phyloP scores from a whole-genome alignment of 176 grass and related monocot species.

The Triticum urartu region DNA sequence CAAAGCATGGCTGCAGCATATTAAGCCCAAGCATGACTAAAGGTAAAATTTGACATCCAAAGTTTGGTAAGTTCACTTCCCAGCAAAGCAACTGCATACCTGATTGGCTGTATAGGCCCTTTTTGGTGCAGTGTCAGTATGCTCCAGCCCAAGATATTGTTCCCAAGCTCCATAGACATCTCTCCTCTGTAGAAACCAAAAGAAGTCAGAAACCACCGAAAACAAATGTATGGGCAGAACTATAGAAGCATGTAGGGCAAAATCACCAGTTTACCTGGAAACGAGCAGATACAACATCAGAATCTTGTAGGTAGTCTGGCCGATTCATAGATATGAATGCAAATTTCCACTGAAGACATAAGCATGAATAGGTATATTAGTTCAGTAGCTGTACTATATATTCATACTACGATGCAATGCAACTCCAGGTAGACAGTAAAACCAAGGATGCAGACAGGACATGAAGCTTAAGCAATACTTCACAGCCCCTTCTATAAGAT shows the following conservation, averaged over 20 bases:
- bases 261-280: constrained; percentile 65
- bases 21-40: not conserved
- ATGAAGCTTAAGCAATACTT: constrained; percentile 1
- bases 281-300: constrained; percentile 65
- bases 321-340: constrained; percentile 84
- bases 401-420: constrained; percentile 7
- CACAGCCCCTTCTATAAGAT: not conserved
- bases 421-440: constrained; percentile 17
- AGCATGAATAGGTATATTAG: constrained; percentile 4
- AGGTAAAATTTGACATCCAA: not conserved
- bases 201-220: constrained; percentile 13
- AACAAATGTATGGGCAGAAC: constrained; percentile 11
- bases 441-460: not conserved
- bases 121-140: constrained; percentile 83
- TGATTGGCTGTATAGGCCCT: constrained; percentile 73
- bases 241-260: constrained; percentile 12
- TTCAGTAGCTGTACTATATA: not conserved
- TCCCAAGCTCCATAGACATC: constrained; percentile 98
- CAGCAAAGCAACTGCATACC: constrained; percentile 31
- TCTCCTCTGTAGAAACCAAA: constrained; percentile 62
- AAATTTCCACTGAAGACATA: constrained; percentile 81
- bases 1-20: not conserved
- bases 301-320: constrained; percentile 82
- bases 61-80: not conserved
- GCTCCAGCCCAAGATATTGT: constrained; percentile 95